A percentile compares a stretch with the other conserved stretches of the same genome.
phyloP scores from a whole-genome alignment of 768 basidiomycete species.

The Mycena belliarum region DNA sequence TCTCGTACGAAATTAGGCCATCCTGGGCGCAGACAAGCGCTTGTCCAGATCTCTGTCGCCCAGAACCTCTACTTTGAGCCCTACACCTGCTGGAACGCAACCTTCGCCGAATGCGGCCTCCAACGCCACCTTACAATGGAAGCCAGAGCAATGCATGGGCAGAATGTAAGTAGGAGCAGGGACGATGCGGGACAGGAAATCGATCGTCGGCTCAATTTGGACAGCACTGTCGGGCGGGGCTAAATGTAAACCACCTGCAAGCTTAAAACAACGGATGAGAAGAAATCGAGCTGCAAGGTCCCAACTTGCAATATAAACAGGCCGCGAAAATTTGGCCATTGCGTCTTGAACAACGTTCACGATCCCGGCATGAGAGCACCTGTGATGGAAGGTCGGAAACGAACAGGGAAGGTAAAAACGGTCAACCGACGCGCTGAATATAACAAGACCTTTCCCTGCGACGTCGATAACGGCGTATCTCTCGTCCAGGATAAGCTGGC shows the following conservation, averaged over 20 bases:
- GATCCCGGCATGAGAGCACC: slow-evolving; percentile 81
- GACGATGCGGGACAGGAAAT: slow-evolving; percentile 64
- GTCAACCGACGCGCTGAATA: slow-evolving; percentile 77
- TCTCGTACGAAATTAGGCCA: too few relatives aligned
- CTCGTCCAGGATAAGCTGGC: slow-evolving; percentile 79
- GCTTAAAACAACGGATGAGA: slow-evolving; percentile 34
- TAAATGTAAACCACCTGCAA: slow-evolving; percentile 84
- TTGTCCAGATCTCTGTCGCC: slow-evolving; percentile 48
- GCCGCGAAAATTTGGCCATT: slow-evolving; percentile 57
- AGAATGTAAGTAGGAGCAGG: slow-evolving; percentile 72
- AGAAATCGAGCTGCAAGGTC: too few relatives aligned
- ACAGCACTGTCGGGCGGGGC: slow-evolving; percentile 64
- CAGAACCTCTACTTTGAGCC: slow-evolving; percentile 59
- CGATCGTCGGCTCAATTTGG: slow-evolving; percentile 68
- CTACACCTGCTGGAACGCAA: slow-evolving; percentile 78
- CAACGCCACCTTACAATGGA: slow-evolving; percentile 72
- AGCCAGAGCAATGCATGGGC: slow-evolving; percentile 87
- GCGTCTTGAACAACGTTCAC: slow-evolving; percentile 82
- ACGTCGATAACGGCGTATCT: slow-evolving; percentile 78
- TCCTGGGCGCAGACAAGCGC: slow-evolving; percentile 34
- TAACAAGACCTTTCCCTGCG: slow-evolving; percentile 75
- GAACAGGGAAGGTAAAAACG: neutral
- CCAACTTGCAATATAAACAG: slow-evolving; percentile 68
- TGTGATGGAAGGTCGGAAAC: slow-evolving; percentile 19
- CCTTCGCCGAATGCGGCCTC: slow-evolving; percentile 70